Base-by-base conservation (phyloP, 495 filamentous ascomycete species). In the Podospora australis region DNA sequence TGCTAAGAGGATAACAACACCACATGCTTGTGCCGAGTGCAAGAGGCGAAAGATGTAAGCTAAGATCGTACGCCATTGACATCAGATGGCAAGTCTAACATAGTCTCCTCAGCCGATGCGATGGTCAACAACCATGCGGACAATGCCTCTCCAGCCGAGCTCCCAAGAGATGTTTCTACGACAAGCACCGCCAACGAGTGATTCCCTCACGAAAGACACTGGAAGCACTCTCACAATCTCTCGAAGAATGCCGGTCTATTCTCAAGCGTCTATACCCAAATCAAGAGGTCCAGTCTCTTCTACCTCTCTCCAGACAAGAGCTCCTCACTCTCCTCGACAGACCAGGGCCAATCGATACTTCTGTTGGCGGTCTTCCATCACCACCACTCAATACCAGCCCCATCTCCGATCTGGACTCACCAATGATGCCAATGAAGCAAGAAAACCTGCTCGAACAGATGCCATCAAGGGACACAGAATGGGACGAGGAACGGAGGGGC, bases 191-290 rank as follows among this genome's bases (percentile, higher is more conserved):
- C 22, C 75, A 79, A 55, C 62, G 76, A 43, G 75, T 79, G 14
- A 78, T 79, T 39, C 76, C 76, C 1, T 79, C 76, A 1, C 68
- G 76, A 55, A 79, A 79, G 68, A 78, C 76, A 2, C 70, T 79
- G 38, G 76, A 79, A 50, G 75, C 75, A 13, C 60, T 79, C 3
- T 78, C 73, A 13, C 76, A 78, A 54, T 77, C 73, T 24, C 65
- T 79, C 46, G 76, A 79, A 58, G 76, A 79, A 62, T 79, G 75
- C 59, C 71, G 76, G 28, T 74, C 70, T 1, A 71, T 79, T 47
- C 65, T 79, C 41, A 76, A 75, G 63, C 65, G 73, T 28, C 51
- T 79, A 10, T 79, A 74, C 49, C 76, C 76, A 14, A 71, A 69
- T 51, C 72, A 75, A 41, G 73, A 79, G 44, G 59, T 72, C 30